phyloP scores from a whole-genome alignment of 163 green algal genomes.

The Coccomyxa subellipsoidea region DNA sequence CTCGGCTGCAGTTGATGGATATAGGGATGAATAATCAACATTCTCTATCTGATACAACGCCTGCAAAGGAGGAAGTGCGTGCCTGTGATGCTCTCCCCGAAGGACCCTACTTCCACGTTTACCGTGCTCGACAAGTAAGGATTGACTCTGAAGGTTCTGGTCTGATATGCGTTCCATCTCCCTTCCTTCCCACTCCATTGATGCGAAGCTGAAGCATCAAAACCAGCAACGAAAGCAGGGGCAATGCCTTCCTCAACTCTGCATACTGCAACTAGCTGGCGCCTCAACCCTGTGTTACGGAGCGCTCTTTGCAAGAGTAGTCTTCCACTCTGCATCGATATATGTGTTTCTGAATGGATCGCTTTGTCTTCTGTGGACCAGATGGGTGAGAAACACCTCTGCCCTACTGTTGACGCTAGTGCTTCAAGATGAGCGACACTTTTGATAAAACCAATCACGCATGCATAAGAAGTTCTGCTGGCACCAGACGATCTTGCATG shows the following conservation, averaged over 20 bases:
- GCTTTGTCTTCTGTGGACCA: too few relatives aligned
- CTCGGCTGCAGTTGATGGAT: background rate
- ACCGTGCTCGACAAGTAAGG: background rate
- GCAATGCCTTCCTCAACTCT: background rate
- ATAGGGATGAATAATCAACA: background rate
- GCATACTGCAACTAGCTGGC: background rate
- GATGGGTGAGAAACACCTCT: too few relatives aligned
- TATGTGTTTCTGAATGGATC: too few relatives aligned
- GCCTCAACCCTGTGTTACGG: too few relatives aligned
- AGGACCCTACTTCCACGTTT: background rate
- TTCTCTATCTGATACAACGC: background rate
- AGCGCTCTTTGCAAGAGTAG: too few relatives aligned
- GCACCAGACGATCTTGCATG: too few relatives aligned
- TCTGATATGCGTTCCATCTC: background rate
- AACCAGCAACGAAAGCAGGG: background rate
- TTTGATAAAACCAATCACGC: too few relatives aligned
- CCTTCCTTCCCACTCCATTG: background rate
- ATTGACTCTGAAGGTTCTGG: background rate
- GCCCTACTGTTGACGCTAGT: too few relatives aligned
- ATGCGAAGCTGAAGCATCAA: background rate
- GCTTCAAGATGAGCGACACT: too few relatives aligned
- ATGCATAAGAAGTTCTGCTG: too few relatives aligned
- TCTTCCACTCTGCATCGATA: too few relatives aligned
- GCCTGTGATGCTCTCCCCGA: constrained; percentile 10
- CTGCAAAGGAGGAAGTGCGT: background rate